A percentile compares a stretch with the other conserved stretches of the same genome.
These are phyloP conservation scores for Vaccinium vitisidaea DNA, from an alignment of 148 eudicot genomes.

Conservation along the genomic window DNA sequence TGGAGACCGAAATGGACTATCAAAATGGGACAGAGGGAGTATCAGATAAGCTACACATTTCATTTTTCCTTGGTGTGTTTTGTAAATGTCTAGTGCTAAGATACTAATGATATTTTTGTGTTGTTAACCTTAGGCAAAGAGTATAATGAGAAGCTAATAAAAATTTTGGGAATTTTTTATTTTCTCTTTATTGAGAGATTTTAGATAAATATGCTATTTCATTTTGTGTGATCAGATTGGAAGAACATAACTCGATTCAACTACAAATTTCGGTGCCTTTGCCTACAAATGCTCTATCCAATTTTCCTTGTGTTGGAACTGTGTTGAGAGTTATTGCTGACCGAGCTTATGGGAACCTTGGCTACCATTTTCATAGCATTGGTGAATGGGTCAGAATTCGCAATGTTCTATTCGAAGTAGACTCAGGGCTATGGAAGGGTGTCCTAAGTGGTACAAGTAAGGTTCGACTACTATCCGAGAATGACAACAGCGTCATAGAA, in stretches of 20 bases:
- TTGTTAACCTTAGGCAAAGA: not conserved
- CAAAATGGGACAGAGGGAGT: not conserved
- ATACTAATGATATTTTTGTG: not conserved
- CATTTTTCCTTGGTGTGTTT: not conserved
- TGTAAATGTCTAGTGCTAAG: not conserved
- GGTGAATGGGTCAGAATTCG: slow-evolving; percentile 13
- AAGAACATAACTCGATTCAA: not conserved
- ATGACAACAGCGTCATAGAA: slow-evolving; percentile 4
- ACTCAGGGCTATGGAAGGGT: slow-evolving; percentile 16
- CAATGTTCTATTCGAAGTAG: not conserved
- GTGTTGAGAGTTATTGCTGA: slow-evolving; percentile 15
- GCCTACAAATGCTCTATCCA: not conserved
- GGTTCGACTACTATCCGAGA: slow-evolving; percentile 16
- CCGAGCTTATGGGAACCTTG: slow-evolving; percentile 5
- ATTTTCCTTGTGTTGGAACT: slow-evolving; percentile 16
- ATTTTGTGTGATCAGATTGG: slow-evolving; percentile 7
- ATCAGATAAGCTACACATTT: not conserved
- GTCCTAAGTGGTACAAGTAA: not conserved
- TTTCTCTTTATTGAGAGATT: not conserved
- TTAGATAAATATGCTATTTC: not conserved
- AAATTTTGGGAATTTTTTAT: not conserved
- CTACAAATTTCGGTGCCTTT: slow-evolving; percentile 5
- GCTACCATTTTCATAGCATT: slow-evolving; percentile 7
- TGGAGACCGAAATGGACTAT: too few relatives aligned
- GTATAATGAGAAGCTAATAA: not conserved